Conservation (phyloP, 1,139 yeast genomes). For the Lodderomyces jiufengensis region DNA sequence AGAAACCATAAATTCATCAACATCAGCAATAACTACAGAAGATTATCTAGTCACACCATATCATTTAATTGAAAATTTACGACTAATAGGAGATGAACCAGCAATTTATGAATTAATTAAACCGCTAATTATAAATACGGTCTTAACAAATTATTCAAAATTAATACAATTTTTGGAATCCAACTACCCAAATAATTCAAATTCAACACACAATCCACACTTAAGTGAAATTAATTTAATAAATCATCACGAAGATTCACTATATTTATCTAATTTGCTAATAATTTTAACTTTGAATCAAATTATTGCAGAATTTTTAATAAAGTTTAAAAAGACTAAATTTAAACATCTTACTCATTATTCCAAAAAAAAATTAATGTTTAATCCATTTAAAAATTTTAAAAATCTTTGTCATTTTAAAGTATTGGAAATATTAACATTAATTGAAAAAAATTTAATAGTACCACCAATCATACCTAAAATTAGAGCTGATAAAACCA, state of each 20-base stretch:
- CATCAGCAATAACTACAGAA: constrained; percentile 2
- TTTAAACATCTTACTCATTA: constrained; percentile 20
- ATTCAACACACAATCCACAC: constrained; percentile 7
- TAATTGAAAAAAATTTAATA: constrained; percentile 27
- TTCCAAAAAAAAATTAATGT: constrained; percentile 17
- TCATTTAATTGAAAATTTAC: constrained; percentile 21
- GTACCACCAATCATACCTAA: constrained; percentile 22
- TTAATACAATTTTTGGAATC: constrained; percentile 24
- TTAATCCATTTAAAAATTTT: constrained; percentile 23
- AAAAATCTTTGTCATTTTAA: constrained; percentile 28
- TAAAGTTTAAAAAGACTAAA: constrained; percentile 27
- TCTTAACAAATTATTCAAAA: constrained; percentile 22
- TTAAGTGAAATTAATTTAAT: constrained; percentile 21
- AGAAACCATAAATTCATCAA: too few relatives aligned
- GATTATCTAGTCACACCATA: constrained; percentile 18
- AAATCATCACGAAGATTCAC: constrained; percentile 29
- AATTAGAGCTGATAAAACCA: constrained; percentile 9
- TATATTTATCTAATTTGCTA: constrained; percentile 27
- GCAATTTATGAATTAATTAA: constrained; percentile 20
- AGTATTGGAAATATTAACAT: constrained; percentile 26
- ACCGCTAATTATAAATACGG: constrained; percentile 30
- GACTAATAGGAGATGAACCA: constrained; percentile 22
- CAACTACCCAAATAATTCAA: constrained; percentile 17
- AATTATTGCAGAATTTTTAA: constrained; percentile 30
- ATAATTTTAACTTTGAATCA: constrained; percentile 29